Evolutionary conservation across 805 yeast genomes (phyloP).

Genomic region (Lipomyces yamanashiensis): DNA sequence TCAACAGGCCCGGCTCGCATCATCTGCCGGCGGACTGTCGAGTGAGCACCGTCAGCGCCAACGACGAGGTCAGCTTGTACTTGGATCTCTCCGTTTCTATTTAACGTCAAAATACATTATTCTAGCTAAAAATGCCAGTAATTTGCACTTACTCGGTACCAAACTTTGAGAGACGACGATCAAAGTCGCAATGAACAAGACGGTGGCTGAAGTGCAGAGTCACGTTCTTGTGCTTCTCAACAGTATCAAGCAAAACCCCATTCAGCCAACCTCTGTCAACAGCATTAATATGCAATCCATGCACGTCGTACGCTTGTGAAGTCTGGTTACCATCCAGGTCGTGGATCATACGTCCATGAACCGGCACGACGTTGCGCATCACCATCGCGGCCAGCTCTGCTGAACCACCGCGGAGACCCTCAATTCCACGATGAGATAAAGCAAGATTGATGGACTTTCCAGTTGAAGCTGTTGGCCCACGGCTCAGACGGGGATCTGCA

Average conservation of each 20-base stretch:
- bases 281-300: slow-evolving; percentile 83
- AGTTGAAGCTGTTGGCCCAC: slow-evolving; percentile 19
- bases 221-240: slow-evolving; percentile 53
- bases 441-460: slow-evolving; percentile 77
- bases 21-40: slow-evolving; percentile 70
- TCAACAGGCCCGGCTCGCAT: slow-evolving; percentile 69
- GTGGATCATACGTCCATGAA: slow-evolving; percentile 91
- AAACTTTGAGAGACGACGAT: slow-evolving; percentile 39
- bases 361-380: slow-evolving; percentile 70
- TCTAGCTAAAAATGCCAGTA: background rate
- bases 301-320: slow-evolving; percentile 75
- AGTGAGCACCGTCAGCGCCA: slow-evolving; percentile 88
- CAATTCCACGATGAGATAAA: slow-evolving; percentile 81
- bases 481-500: slow-evolving; percentile 24
- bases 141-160: slow-evolving; percentile 23
- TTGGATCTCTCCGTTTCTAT: slow-evolving; percentile 25
- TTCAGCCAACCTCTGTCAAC: slow-evolving; percentile 78
- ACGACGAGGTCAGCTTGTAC: slow-evolving; percentile 61
- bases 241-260: slow-evolving; percentile 65
- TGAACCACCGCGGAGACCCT: slow-evolving; percentile 68
- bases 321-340: slow-evolving; percentile 64
- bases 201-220: slow-evolving; percentile 60
- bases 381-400: slow-evolving; percentile 59
- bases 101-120: slow-evolving; percentile 2
- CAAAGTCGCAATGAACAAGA: slow-evolving; percentile 51